Base-by-base conservation (phyloP, 192 early-diverging fungal genomes). In the Obelidium mucronatum region DNA sequence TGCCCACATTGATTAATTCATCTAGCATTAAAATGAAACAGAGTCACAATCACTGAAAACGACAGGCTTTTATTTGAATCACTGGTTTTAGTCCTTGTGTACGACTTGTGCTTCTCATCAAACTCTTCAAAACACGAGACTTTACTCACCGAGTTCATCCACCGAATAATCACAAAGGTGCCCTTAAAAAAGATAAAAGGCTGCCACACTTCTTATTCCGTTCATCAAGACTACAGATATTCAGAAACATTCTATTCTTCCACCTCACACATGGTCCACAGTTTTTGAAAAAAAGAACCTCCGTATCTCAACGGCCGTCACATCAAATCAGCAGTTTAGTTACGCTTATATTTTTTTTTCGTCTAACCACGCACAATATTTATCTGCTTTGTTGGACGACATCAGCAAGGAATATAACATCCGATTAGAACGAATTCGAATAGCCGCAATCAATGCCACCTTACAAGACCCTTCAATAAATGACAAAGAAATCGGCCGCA, bases 391-490 rank as follows among this genome's bases (percentile, higher is more conserved):
- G 8, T 60, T 19, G 8, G 15, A 30, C 58, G 26, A 22, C 8
- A 8, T 11, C 58, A 64, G 62, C 35, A 22, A 15, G 17, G 22
- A n/a, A 13, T 22, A n/a, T 19, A 72, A 72, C 36, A 13, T 13
- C 11, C 33, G n/a, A 30, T 51, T 72, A 5, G 69, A 72, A 40
- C 17, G 39, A 55, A 72, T 72, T 31, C 51, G 69, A 22, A 1
- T 58, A 13, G n/a, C 2, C 34, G 15, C 51, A 15, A n/a, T 72
- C 52, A n/a, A 28, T 22, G 8, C 15, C 30, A n/a, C 6, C 6
- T 72, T 24, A 54, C 34, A 8, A 19, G 31, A 19, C n/a, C 30
- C 33, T 54, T 24, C 17, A 8, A 24, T 13, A 22, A 30, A n/a
- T 35, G 36, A 40, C 28, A 59, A 31, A 13, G 31, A 59, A n/a